Evolutionary conservation across 1,284 basidiomycete species (phyloP).

Genomic region (Ceratobasidium sp.): DNA sequence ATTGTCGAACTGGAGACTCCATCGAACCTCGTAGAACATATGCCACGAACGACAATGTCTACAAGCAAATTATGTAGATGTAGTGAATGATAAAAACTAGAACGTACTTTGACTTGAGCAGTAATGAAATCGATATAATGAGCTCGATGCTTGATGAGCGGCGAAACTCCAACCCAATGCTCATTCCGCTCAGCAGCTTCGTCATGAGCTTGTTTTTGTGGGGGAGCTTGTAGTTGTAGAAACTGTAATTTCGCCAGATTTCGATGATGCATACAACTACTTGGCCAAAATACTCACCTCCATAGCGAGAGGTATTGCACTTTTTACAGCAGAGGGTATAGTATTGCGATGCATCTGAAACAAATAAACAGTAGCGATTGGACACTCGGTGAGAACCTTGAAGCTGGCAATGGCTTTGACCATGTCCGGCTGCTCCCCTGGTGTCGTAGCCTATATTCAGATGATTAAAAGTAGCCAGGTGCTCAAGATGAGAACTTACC

Average conservation of each 20-base stretch:
- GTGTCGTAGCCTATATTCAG: slow-evolving; percentile 26
- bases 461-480: background rate
- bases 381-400: slow-evolving; percentile 94
- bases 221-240: slow-evolving; percentile 81
- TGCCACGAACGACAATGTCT: slow-evolving; percentile 93
- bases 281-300: slow-evolving; percentile 56
- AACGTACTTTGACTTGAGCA: slow-evolving; percentile 86
- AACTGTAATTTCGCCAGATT: slow-evolving; percentile 52
- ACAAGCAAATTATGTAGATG: slow-evolving; percentile 13
- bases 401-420: slow-evolving; percentile 84
- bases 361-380: slow-evolving; percentile 90
- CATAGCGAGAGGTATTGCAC: slow-evolving; percentile 78
- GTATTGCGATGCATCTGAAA: slow-evolving; percentile 79
- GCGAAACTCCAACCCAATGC: slow-evolving; percentile 86
- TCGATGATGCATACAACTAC: background rate
- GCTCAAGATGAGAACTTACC: slow-evolving; percentile 37
- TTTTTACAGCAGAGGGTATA: slow-evolving; percentile 73
- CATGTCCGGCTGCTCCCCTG: slow-evolving; percentile 49
- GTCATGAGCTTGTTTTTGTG: slow-evolving; percentile 83
- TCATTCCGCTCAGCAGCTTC: slow-evolving; percentile 78
- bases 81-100: background rate
- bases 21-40: slow-evolving; percentile 77
- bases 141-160: slow-evolving; percentile 73
- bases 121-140: slow-evolving; percentile 89
- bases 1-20: slow-evolving; percentile 72